phyloP scores from a whole-genome alignment of 257 asterid species.

The Lavandula angustifolia region DNA sequence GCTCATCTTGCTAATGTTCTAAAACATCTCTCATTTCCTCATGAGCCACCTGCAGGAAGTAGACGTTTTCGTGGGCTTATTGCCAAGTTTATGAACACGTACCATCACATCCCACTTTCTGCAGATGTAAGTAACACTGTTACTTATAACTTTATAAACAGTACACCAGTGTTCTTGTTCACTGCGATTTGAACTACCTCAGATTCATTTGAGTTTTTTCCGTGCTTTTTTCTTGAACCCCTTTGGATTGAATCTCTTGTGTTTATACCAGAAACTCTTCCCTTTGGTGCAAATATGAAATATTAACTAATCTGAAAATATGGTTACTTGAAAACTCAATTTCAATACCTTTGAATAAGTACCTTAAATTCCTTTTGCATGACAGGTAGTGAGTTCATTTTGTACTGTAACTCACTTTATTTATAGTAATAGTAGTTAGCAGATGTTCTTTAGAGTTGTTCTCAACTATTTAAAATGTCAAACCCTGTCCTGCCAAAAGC shows the following conservation, averaged over 20 bases:
- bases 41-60: conserved; percentile 97
- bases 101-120: conserved; percentile 88
- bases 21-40: conserved; percentile 73
- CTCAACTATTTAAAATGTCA: not conserved
- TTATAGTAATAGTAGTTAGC: not conserved
- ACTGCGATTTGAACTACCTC: not conserved
- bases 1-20: conserved; percentile 92
- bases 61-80: conserved; percentile 79
- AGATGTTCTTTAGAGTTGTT: not conserved
- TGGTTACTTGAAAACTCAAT: not conserved
- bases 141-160: not conserved
- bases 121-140: conserved; percentile 67
- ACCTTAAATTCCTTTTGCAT: not conserved
- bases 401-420: not conserved
- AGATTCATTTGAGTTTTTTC: conserved; percentile 3
- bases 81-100: conserved; percentile 86
- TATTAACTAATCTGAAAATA: not conserved
- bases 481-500: not conserved
- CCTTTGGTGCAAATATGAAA: not conserved
- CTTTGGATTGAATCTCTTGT: not conserved
- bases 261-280: not conserved
- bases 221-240: not conserved
- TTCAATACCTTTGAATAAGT: not conserved
- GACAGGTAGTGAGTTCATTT: not conserved
- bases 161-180: not conserved